Evolutionary conservation across 1,139 yeast genomes (phyloP).

Genomic region (Candida frijolesensis): DNA sequence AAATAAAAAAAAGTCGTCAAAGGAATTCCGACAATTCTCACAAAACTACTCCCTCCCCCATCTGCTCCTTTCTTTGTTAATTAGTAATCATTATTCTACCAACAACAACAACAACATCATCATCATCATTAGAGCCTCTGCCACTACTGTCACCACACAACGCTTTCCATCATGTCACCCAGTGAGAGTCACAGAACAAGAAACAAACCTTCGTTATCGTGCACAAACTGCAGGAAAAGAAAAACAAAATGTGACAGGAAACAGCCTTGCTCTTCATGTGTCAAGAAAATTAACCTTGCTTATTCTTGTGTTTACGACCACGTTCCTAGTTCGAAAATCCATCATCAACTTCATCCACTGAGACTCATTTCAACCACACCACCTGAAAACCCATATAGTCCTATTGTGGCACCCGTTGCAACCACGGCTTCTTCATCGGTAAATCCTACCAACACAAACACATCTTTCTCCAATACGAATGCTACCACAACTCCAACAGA

Average conservation of each 20-base stretch:
- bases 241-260: slow-evolving; percentile 35
- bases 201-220: slow-evolving; percentile 28
- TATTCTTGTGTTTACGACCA: slow-evolving; percentile 25
- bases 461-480: neutral
- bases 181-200: slow-evolving; percentile 9
- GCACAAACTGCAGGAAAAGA: slow-evolving; percentile 29
- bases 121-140: neutral
- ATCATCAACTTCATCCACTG: neutral
- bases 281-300: slow-evolving; percentile 19
- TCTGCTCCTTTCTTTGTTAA: too few relatives aligned
- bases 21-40: too few relatives aligned
- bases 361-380: neutral
- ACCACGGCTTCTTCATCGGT: neutral
- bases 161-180: neutral
- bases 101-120: neutral
- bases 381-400: neutral
- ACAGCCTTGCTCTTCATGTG: slow-evolving; percentile 31
- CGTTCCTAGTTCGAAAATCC: neutral
- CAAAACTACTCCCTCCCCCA: too few relatives aligned
- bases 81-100: too few relatives aligned
- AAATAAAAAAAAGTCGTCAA: too few relatives aligned
- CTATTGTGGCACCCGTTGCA: neutral
- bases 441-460: neutral
- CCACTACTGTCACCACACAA: neutral
- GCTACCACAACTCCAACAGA: neutral